These are phyloP conservation scores for Lenwebbia sp. DNA, from an alignment of 345 rosid species.

Conservation along the genomic window DNA sequence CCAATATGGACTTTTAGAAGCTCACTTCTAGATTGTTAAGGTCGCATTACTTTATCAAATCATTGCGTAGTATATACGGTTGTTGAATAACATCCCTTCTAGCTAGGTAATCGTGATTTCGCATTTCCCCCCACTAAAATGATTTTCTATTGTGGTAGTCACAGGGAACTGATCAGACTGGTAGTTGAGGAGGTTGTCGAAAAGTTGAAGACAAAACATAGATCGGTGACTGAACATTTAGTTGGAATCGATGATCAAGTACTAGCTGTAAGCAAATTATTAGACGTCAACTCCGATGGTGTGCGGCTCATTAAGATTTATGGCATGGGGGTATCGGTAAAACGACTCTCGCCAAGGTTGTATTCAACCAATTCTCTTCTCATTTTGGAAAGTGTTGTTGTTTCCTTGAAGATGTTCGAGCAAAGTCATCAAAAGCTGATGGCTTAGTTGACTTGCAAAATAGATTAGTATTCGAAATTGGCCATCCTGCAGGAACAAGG, in stretches of 20 bases:
- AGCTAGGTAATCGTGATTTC: no score
- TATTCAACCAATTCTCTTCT: neutral
- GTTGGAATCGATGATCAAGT: neutral
- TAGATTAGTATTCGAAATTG: neutral
- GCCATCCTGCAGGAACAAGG: rapidly evolving
- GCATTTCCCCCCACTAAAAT: no score
- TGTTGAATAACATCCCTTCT: no score
- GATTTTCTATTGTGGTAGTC: no score
- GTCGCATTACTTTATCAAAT: no score
- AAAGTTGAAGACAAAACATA: no score
- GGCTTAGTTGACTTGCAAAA: neutral
- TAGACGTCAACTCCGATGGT: neutral
- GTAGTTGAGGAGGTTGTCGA: no score
- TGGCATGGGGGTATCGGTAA: neutral
- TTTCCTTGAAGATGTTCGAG: neutral
- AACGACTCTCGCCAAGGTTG: neutral
- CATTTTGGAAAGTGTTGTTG: neutral
- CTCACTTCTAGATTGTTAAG: no score
- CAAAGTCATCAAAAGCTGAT: neutral
- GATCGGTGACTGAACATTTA: no score
- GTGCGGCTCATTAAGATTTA: neutral
- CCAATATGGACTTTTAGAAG: no score
- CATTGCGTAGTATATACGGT: no score
- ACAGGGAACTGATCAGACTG: no score
- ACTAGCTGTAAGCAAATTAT: neutral